Percentiles rank a stretch among this genome's conserved stretches.
Evolutionary conservation across 768 basidiomycete genomes (phyloP).

Genomic region (Auriscalpium orientale): DNA sequence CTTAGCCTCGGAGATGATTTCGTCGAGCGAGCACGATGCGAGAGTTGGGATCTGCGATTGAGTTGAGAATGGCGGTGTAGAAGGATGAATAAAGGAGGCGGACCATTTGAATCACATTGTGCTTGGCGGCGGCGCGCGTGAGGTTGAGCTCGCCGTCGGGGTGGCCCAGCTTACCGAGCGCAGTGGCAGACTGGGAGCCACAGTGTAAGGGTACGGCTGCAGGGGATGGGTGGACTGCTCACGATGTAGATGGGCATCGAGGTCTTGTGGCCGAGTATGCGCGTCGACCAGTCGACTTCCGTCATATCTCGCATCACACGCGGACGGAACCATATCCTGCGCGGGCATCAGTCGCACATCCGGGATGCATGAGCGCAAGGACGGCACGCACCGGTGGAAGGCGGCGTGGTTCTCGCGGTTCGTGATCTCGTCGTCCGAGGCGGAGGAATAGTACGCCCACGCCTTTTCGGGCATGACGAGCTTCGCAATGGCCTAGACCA

Average conservation of each 20-base stretch:
- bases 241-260: slow-evolving; percentile 81
- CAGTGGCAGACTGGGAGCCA: slow-evolving; percentile 58
- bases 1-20: slow-evolving; percentile 80
- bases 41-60: slow-evolving; percentile 78
- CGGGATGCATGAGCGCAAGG: background rate
- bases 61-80: background rate
- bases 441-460: slow-evolving; percentile 97
- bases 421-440: slow-evolving; percentile 92
- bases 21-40: slow-evolving; percentile 93
- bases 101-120: slow-evolving; percentile 70
- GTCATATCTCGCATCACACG: slow-evolving; percentile 67
- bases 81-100: background rate
- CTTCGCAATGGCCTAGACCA: slow-evolving; percentile 77
- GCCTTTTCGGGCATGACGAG: slow-evolving; percentile 77
- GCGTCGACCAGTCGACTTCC: slow-evolving; percentile 79
- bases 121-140: slow-evolving; percentile 81
- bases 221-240: slow-evolving; percentile 10
- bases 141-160: slow-evolving; percentile 91
- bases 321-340: slow-evolving; percentile 28
- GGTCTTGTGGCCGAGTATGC: slow-evolving; percentile 67
- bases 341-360: background rate
- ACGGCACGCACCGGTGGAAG: slow-evolving; percentile 62
- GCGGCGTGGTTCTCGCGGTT: slow-evolving; percentile 84
- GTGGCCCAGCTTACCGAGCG: slow-evolving; percentile 90
- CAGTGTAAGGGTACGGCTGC: background rate